These are phyloP conservation scores for Cordyceps javanica DNA, from an alignment of 2,329 filamentous ascomycete species.

Conservation along the genomic window DNA sequence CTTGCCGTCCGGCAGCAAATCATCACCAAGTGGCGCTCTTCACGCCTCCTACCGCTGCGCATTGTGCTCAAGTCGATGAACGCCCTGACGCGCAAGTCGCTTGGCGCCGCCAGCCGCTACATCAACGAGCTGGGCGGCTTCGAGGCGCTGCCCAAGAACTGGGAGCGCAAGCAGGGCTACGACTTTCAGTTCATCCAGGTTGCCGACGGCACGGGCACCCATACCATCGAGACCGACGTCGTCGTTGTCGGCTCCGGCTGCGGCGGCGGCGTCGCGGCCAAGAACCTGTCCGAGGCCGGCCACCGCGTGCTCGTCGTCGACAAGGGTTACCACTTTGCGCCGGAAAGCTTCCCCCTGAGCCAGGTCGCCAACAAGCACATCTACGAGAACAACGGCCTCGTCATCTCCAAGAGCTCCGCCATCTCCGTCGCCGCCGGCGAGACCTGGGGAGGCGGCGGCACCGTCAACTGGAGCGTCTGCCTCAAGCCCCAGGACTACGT, in stretches of 20 bases:
- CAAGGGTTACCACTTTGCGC: conserved; percentile 71
- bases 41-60: conserved; percentile 50
- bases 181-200: conserved; percentile 59
- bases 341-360: conserved; percentile 68
- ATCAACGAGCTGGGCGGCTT: conserved; percentile 53
- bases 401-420: conserved; percentile 49
- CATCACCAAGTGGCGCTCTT: conserved; percentile 54
- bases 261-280: conserved; percentile 75
- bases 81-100: conserved; percentile 47
- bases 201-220: conserved; percentile 33
- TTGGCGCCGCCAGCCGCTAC: conserved; percentile 48
- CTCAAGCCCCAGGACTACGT: conserved; percentile 67
- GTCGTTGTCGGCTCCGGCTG: conserved; percentile 84
- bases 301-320: conserved; percentile 74
- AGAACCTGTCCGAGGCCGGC: conserved; percentile 71
- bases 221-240: conserved; percentile 69
- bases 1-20: conserved; percentile 54
- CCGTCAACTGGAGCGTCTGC: conserved; percentile 74
- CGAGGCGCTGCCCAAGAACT: conserved; percentile 45
- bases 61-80: conserved; percentile 50
- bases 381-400: conserved; percentile 60
- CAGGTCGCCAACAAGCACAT: conserved; percentile 55
- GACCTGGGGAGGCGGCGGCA: conserved; percentile 80
- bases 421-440: conserved; percentile 61
- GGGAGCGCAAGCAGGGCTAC: conserved; percentile 41